These are phyloP conservation scores for Aureobasidium sp. DNA, from an alignment of 2,329 filamentous ascomycete genomes.

Conservation along the genomic window DNA sequence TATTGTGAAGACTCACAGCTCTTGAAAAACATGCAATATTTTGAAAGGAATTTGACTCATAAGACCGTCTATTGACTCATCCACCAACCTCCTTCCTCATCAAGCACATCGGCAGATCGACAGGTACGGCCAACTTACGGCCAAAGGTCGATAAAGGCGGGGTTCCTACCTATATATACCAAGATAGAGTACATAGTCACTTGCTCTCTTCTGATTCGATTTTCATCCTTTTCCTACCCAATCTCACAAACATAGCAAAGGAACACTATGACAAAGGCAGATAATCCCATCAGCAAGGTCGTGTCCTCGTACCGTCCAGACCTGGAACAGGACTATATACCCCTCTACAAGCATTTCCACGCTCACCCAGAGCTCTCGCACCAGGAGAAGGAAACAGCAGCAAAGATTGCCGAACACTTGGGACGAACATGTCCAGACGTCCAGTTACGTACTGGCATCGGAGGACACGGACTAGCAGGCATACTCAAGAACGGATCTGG, in stretches of 20 bases:
- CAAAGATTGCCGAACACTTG: conserved; percentile 37
- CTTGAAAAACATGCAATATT: background rate
- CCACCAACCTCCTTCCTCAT: background rate
- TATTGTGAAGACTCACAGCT: background rate
- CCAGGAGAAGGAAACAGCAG: conserved; percentile 46
- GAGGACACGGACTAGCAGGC: conserved; percentile 50
- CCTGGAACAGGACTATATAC: conserved; percentile 40
- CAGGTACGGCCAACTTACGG: background rate
- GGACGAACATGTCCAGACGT: conserved; percentile 26
- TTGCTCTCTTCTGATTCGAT: too few relatives aligned
- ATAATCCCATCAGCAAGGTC: conserved; percentile 10
- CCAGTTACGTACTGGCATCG: conserved; percentile 44
- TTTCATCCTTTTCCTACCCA: background rate
- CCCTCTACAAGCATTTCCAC: conserved; percentile 52
- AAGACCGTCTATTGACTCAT: background rate
- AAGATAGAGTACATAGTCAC: background rate
- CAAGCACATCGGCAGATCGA: background rate
- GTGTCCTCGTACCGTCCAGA: conserved; percentile 32
- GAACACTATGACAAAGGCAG: background rate
- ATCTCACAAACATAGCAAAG: background rate
- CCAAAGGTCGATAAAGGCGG: background rate
- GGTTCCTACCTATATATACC: background rate
- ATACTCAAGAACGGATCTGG: conserved; percentile 49
- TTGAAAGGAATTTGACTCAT: background rate
- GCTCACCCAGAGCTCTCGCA: conserved; percentile 50